Evolutionary conservation across 83 land plant species (phyloP).

Genomic region (Thuja plicata): DNA sequence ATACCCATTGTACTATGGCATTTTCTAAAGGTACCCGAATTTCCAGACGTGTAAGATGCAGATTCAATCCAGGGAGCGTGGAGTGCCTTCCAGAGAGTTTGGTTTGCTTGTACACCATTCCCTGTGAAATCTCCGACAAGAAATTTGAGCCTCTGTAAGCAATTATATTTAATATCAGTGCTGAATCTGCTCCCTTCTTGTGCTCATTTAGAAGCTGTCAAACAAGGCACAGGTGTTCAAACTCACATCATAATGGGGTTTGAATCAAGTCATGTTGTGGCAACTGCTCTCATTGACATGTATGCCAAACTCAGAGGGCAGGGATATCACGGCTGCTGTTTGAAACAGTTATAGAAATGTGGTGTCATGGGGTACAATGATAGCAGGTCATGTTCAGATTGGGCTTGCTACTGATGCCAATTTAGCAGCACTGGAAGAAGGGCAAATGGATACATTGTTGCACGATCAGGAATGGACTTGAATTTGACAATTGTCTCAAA

Average conservation of each 20-base stretch:
- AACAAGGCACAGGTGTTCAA: conserved; percentile 33
- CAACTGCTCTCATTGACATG: conserved; percentile 41
- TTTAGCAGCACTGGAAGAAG: neutral
- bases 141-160: conserved; percentile 13
- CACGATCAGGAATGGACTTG: neutral
- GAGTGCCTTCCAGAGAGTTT: no score
- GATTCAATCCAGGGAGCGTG: no score
- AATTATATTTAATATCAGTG: conserved; percentile 20
- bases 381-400: neutral
- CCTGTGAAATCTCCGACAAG: neutral
- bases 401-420: neutral
- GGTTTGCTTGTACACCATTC: no score
- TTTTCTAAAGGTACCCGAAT: no score
- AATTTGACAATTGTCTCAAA: neutral
- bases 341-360: conserved; percentile 14
- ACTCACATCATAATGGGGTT: conserved; percentile 27
- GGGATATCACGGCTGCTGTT: conserved; percentile 28
- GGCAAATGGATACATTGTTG: neutral
- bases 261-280: conserved; percentile 32
- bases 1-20: conserved; percentile 22
- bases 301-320: conserved; percentile 30
- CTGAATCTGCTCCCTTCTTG: conserved; percentile 41
- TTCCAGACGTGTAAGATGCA: no score
- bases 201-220: conserved; percentile 16
- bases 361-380: neutral